Evolutionary conservation across 2,329 filamentous ascomycete genomes (phyloP).

Genomic region (Chaetomiaceae sp.): DNA sequence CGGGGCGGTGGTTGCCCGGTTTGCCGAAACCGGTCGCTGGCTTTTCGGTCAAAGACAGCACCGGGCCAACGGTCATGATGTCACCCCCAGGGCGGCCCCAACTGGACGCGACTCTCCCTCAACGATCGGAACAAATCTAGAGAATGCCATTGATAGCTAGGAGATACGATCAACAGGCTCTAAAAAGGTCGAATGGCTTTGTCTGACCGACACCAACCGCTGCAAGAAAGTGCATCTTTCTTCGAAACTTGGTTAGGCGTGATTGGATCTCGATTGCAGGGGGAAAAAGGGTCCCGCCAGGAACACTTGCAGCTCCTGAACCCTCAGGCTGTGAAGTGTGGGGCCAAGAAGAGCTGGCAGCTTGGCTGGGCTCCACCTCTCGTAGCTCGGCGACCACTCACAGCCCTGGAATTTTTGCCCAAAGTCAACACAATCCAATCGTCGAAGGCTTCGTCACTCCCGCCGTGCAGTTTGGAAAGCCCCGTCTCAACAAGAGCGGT

Average conservation of each 20-base stretch:
- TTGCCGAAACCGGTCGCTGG: too few species aligned
- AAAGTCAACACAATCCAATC: constrained; percentile 32
- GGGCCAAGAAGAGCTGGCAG: constrained; percentile 15
- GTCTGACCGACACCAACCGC: not conserved
- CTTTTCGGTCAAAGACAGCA: too few species aligned
- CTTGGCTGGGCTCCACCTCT: constrained; percentile 20
- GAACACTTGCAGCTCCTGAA: not conserved
- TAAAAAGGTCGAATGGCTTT: too few species aligned
- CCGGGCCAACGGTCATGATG: too few species aligned
- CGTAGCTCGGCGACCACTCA: constrained; percentile 25
- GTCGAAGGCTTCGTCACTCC: constrained; percentile 28
- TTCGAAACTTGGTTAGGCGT: not conserved
- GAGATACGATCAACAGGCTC: too few species aligned
- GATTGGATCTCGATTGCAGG: not conserved
- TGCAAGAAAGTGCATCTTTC: not conserved
- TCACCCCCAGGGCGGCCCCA: too few species aligned
- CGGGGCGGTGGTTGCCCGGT: too few species aligned
- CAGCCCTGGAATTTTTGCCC: constrained; percentile 25
- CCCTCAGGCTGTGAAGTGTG: too few species aligned
- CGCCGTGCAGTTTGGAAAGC: constrained; percentile 16
- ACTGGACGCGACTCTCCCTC: too few species aligned
- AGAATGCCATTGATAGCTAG: too few species aligned
- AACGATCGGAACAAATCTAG: too few species aligned
- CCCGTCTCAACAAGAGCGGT: constrained; percentile 14
- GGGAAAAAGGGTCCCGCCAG: not conserved